A percentile compares a stretch with the other conserved stretches of the same genome.
phyloP scores from a whole-genome alignment of 352 stramenopile genomes.

The Phytophthora meadii region DNA sequence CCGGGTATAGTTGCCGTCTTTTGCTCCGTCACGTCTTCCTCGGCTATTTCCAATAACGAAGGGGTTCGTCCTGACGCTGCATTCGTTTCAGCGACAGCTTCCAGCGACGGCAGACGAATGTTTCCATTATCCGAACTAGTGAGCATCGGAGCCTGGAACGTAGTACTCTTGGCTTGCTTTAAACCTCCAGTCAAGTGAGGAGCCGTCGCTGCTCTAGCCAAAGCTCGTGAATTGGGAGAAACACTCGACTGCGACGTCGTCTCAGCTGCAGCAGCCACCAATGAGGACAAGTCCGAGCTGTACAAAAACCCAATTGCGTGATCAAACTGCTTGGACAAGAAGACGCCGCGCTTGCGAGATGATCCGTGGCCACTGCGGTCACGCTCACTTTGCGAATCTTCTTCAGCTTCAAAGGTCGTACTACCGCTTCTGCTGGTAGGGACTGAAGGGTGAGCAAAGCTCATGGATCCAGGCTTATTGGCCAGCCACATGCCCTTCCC shows the following conservation, averaged over 20 bases:
- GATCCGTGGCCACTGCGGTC: conserved; percentile 13
- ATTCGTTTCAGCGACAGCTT: conserved; percentile 25
- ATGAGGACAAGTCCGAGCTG: conserved; percentile 67
- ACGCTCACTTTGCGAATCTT: conserved; percentile 24
- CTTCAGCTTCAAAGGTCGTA: conserved; percentile 16
- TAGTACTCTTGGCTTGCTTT: conserved; percentile 24
- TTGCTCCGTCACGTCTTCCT: conserved; percentile 62
- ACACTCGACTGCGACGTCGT: conserved; percentile 4
- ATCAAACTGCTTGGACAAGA: conserved; percentile 78
- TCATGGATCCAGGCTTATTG: conserved; percentile 40
- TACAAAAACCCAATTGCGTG: conserved; percentile 73
- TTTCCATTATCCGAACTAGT: conserved; percentile 35
- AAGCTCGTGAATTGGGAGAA: conserved; percentile 14
- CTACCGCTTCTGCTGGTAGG: conserved; percentile 31
- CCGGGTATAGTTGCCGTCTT: conserved; percentile 51
- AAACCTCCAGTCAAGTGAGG: conserved; percentile 19
- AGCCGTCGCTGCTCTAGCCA: conserved; percentile 30
- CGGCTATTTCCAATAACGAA: conserved; percentile 56
- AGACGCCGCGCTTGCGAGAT: conserved; percentile 40
- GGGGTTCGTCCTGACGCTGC: conserved; percentile 13
- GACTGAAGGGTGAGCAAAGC: conserved; percentile 18
- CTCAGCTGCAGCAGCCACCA: conserved; percentile 32
- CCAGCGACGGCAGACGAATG: conserved; percentile 62
- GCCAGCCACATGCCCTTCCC: conserved; percentile 86
- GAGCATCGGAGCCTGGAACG: conserved; percentile 57